Percentiles rank a stretch among this genome's conserved stretches.
phyloP scores from a whole-genome alignment of 495 filamentous ascomycete genomes.

The Parmelia sp. region DNA sequence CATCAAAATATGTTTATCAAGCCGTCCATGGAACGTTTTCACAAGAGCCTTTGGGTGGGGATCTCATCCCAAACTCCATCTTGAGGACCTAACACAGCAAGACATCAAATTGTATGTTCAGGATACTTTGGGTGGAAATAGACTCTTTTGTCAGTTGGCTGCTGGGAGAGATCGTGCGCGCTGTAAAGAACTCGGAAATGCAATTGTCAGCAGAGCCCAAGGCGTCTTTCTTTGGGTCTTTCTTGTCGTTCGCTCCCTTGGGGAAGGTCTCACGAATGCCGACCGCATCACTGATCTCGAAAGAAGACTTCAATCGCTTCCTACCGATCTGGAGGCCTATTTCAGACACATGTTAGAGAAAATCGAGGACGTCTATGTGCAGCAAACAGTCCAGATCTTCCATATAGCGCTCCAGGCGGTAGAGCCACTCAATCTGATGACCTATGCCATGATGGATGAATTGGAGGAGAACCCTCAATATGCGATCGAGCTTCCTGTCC shows the following conservation, averaged over 20 bases:
- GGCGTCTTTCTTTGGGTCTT: slow-evolving; percentile 36
- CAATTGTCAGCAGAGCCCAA: slow-evolving; percentile 27
- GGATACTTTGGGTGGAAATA: too few species aligned
- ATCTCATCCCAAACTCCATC: too few species aligned
- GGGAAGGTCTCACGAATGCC: slow-evolving; percentile 11
- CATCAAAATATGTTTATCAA: too few species aligned
- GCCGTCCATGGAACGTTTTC: too few species aligned
- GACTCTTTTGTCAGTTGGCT: too few species aligned
- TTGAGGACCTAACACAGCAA: too few species aligned
- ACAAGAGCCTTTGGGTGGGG: too few species aligned
- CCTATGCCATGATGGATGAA: background rate
- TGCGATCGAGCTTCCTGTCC: background rate
- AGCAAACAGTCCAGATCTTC: slow-evolving; percentile 9
- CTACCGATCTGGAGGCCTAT: slow-evolving; percentile 15
- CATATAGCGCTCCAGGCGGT: background rate
- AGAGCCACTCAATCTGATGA: background rate
- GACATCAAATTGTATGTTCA: too few species aligned
- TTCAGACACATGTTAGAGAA: slow-evolving; percentile 18
- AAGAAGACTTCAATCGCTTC: slow-evolving; percentile 11
- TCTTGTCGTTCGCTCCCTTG: slow-evolving; percentile 18
- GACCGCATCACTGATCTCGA: slow-evolving; percentile 12
- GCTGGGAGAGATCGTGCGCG: too few species aligned
- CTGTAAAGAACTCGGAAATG: too few species aligned
- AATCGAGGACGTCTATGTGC: slow-evolving; percentile 14
- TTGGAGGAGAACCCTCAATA: background rate